Percentiles rank a stretch among this genome's conserved stretches.
Conservation (phyloP, 176 grass and related monocot species). For the Sorghum bicolor region Sorghum_bicolor_NCBIv3 NC_012878.2:4364001-4364500, state of each 20-base stretch:
- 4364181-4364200: neutral
- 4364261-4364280: conserved; percentile 28
- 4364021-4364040: neutral
- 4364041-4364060: neutral
- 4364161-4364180: conserved; percentile 28
- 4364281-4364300: conserved; percentile 79
- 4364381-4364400: neutral
- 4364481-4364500: neutral
- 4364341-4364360: conserved; percentile 92
- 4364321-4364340: conserved; percentile 96
- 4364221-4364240: neutral
- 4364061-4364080: neutral
- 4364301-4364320: conserved; percentile 99
- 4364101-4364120: conserved; percentile 42
- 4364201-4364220: neutral
- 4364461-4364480: neutral
- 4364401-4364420: neutral
- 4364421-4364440: neutral
- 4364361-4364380: neutral
- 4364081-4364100: neutral
- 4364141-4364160: conserved; percentile 77
- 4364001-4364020: conserved; percentile 27
- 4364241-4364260: neutral
- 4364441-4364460: neutral
- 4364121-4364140: conserved; percentile 51